A percentile compares a stretch with the other conserved stretches of the same genome.
phyloP scores from a whole-genome alignment of 768 basidiomycete genomes.

The Phanerochaete carnosa region DNA sequence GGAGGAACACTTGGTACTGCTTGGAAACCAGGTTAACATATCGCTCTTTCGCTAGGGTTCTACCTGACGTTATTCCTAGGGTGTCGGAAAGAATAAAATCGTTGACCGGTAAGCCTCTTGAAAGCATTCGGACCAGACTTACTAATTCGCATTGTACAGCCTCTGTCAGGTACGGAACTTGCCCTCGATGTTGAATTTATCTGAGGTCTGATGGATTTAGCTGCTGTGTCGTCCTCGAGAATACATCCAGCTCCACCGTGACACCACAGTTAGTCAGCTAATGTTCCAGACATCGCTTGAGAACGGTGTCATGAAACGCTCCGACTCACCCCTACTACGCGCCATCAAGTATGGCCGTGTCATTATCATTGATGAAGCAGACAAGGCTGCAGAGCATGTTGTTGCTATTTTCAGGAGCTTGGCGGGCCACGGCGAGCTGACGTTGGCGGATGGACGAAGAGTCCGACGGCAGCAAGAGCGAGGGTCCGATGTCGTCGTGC shows the following conservation, averaged over 20 bases:
- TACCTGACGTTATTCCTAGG: slow-evolving; percentile 28
- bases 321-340: slow-evolving; percentile 63
- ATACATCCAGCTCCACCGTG: slow-evolving; percentile 68
- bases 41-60: no score
- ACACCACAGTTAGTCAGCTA: slow-evolving; percentile 67
- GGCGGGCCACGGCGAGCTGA: slow-evolving; percentile 62
- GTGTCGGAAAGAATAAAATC: slow-evolving; percentile 72
- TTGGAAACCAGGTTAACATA: slow-evolving; percentile 58
- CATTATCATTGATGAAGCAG: slow-evolving; percentile 71
- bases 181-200: background rate
- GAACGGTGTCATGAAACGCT: slow-evolving; percentile 54
- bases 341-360: slow-evolving; percentile 58
- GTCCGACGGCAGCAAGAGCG: slow-evolving; percentile 45
- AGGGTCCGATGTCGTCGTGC: slow-evolving; percentile 55
- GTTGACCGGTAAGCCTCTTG: slow-evolving; percentile 47
- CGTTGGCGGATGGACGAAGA: slow-evolving; percentile 59
- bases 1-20: slow-evolving; percentile 59
- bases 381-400: slow-evolving; percentile 73
- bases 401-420: slow-evolving; percentile 70
- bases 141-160: slow-evolving; percentile 23
- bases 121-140: background rate
- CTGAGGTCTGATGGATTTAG: slow-evolving; percentile 24
- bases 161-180: slow-evolving; percentile 47
- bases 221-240: slow-evolving; percentile 60
- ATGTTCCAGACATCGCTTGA: slow-evolving; percentile 67